Base-by-base conservation (phyloP, 768 basidiomycete genomes). In the Termitomyces titanicus region DNA sequence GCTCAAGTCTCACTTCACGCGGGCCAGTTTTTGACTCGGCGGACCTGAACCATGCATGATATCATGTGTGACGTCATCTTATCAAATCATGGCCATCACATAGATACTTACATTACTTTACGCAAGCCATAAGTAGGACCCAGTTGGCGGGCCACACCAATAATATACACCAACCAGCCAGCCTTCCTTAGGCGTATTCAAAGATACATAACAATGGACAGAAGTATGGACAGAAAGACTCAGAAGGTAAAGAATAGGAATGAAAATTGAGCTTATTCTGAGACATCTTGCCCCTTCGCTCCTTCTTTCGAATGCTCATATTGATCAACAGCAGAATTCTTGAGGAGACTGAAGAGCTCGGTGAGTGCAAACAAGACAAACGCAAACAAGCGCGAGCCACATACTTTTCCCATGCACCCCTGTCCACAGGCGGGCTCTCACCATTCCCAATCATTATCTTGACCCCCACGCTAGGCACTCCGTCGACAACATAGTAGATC, bases 361-460 rank as follows among this genome's bases (percentile, higher is more conserved):
- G 27, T 42, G 12, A 48, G 5, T 34, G 20, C 24, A 45, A 37
- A n/a, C n/a, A n/a, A n/a, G n/a, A n/a, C n/a, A 24, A 13, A 27
- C 10, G 25, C 9, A 48, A 40, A 20, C 15, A 8, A 31, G 25
- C 25, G 31, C 31, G 12, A 47, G 3, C 22, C 2, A 73, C 80
- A 68, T 57, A 89, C 89, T 85, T 86, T 34, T 77, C 67, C 57
- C 79, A 66, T 10, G 86, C 87, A 2, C 53, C 68, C 29, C 79
- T 63, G 57, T 89, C 80, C 10, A 86, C 75, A 17, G 77, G 72
- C 12, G 90, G 90, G 11, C 75, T 74, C 51, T 69, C 63, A 11
- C 89, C 90, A 58, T 79, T 75, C 2, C 91, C 91, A 18, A 92
- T 70, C 79, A 91, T 83, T 1, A 89, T 69, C 65, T 79, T 81